Base-by-base conservation (phyloP, 768 basidiomycete genomes). In the Boletus bicolor region DNA sequence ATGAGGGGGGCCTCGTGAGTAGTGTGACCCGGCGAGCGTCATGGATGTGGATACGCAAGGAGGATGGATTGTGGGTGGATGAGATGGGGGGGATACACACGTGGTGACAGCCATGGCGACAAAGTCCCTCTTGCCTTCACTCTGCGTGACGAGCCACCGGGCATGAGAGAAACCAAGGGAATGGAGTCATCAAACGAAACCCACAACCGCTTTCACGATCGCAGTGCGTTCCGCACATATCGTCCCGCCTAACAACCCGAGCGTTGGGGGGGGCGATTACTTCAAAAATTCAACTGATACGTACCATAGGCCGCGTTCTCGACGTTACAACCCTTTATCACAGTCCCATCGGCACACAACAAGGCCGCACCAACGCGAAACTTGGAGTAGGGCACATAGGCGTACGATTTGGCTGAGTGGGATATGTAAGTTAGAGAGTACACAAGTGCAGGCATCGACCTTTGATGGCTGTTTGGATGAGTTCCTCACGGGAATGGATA, bases 191-290 rank as follows among this genome's bases (percentile, higher is more conserved):
- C 21, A 15, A 17, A 37, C 7, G 48, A 37, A 15, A 49, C 91
- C 71, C 59, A 95, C 94, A 21, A 89, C 85, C 28, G 93, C 95
- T 71, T 97, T 97, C n/a, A 93, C 88, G 51, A 99, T 77, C 0
- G 95, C 95, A 0, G 96, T 98, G 32, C 95, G 78, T 69, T 99
- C 96, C 0, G 96, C 96, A 61, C 96, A 98, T 56, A 98, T 95
- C 0, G 89, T 82, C 1, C 82, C 92, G 5, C 94, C 94, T 54
- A 9, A 45, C 3, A 21, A 24, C 5, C 6, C 34, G 21, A 5
- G 14, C 24, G 42, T 15, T 44, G 24, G 12, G 43, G 43, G 24
- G 15, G 19, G 19, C 15, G 42, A 39, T 35, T 6, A 38, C 15
- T 0, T 49, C 37, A 11, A 17, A 19, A 44, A 42, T 4, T 7